A percentile compares a stretch with the other conserved stretches of the same genome.
These are phyloP conservation scores for Exidia glandulosa DNA, from an alignment of 768 basidiomycete genomes.

Conservation along the genomic window DNA sequence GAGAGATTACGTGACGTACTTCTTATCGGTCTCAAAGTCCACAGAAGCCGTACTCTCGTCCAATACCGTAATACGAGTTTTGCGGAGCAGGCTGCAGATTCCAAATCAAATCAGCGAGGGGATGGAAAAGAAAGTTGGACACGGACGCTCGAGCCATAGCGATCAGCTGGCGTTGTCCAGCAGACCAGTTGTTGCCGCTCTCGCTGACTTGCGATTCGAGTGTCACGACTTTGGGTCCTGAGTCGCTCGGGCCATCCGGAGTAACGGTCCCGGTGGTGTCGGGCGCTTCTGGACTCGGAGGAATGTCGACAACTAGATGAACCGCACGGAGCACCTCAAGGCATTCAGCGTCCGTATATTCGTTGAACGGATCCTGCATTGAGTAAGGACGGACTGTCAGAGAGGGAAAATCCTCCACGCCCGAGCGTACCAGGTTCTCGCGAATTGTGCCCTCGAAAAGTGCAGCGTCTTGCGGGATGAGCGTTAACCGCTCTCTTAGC, in stretches of 20 bases:
- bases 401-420: constrained; percentile 70
- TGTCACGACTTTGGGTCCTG: constrained; percentile 13
- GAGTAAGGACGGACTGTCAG: constrained; percentile 66
- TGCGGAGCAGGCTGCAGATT: constrained; percentile 35
- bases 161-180: constrained; percentile 69
- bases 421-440: constrained; percentile 61
- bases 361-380: constrained; percentile 50
- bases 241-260: neutral
- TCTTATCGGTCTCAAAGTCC: constrained; percentile 38
- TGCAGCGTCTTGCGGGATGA: constrained; percentile 1
- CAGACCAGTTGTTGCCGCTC: constrained; percentile 49
- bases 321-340: constrained; percentile 54
- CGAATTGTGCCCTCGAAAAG: neutral
- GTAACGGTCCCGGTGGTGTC: constrained; percentile 17
- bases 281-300: constrained; percentile 7
- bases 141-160: constrained; percentile 49
- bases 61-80: constrained; percentile 59
- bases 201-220: constrained; percentile 53
- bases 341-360: constrained; percentile 49
- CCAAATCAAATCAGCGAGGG: too few relatives aligned
- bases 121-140: too few relatives aligned
- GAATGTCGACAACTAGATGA: constrained; percentile 40
- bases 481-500: constrained; percentile 40
- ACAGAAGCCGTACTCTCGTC: constrained; percentile 75
- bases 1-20: too few relatives aligned